A percentile compares a stretch with the other conserved stretches of the same genome.
phyloP scores from a whole-genome alignment of 73 alveolate species.

The Tetrahymena malaccensis region DNA sequence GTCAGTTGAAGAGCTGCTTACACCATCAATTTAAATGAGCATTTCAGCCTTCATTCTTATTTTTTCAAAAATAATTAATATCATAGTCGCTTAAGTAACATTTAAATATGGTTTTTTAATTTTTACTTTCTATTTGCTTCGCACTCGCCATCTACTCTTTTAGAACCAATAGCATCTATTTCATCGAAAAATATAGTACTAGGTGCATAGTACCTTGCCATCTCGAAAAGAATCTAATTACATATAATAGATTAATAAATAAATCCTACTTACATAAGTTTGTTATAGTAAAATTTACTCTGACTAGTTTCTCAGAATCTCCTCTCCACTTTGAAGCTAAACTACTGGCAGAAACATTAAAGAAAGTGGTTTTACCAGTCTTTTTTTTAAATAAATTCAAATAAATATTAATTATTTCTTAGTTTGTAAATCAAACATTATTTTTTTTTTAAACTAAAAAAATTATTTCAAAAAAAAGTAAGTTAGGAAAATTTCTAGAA shows the following conservation, averaged over 20 bases:
- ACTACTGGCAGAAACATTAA: constrained; percentile 90
- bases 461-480: no score
- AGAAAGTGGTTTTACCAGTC: constrained; percentile 80
- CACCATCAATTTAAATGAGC: constrained; percentile 84
- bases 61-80: background rate
- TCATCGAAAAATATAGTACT: constrained; percentile 96
- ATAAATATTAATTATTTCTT: no score
- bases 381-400: background rate
- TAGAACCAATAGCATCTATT: constrained; percentile 82
- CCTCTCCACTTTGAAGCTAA: constrained; percentile 99
- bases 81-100: background rate
- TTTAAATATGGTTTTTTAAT: background rate
- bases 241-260: background rate
- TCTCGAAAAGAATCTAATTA: constrained; percentile 56
- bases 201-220: constrained; percentile 97
- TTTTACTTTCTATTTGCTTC: constrained; percentile 63
- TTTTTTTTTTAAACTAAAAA: background rate
- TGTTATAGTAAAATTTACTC: constrained; percentile 29
- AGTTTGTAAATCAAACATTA: background rate
- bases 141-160: constrained; percentile 76
- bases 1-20: constrained; percentile 35
- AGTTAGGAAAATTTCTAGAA: no score
- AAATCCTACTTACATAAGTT: background rate
- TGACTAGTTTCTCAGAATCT: constrained; percentile 97
- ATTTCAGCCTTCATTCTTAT: constrained; percentile 62